Evolutionary conservation across 2,329 filamentous ascomycete species (phyloP), one percentile per base, ranked within the genome.

Genomic region (Paraphaeosphaeria sporulosa): DNA sequence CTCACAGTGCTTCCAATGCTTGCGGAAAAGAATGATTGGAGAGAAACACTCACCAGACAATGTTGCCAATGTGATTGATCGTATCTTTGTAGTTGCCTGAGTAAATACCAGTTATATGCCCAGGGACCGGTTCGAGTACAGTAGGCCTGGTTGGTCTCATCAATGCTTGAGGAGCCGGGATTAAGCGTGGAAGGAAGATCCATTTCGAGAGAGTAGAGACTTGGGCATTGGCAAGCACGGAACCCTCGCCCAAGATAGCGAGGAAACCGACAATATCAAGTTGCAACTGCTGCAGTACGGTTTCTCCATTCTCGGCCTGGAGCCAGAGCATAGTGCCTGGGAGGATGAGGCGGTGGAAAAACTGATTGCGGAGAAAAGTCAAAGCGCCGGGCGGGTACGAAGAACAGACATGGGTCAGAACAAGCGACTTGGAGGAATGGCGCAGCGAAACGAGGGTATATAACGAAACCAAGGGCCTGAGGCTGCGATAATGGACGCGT

Each of bases 191-290:
- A 7, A 84, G 71, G 62, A 80, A 83, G 63, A 82, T 81, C 68
- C 83, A 80, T 68, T 71, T 76, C 12, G 82, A 84, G 5, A 84
- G 75, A 0, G 82, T 82, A 5, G 81, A 79, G 23, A 85, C 81
- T 67, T 84, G 81, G 19, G 82, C 81, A 63, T 83, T 84, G 44
- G 81, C 79, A 7, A 81, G 72, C 23, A 85, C 78, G 50, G 79
- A 82, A 73, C 82, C 81, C 70, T 85, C 83, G 48, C 83, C 83
- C 30, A 85, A 71, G 62, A 85, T 82, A 59, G 83, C 83, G n/a
- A 85, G 80, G 68, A 84, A 84, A 69, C 83, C 83, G 60, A 86
- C 83, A 50, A 85, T 85, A 66, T 86, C 83, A 50, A 85, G 79
- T 65, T 85, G 82, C 53, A 85, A 77, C 52, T 78, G 70, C 12